Evolutionary conservation across 495 filamentous ascomycete genomes (phyloP), one percentile per base, ranked within the genome.

Genomic region (Penicillium cosmopolitanum): DNA sequence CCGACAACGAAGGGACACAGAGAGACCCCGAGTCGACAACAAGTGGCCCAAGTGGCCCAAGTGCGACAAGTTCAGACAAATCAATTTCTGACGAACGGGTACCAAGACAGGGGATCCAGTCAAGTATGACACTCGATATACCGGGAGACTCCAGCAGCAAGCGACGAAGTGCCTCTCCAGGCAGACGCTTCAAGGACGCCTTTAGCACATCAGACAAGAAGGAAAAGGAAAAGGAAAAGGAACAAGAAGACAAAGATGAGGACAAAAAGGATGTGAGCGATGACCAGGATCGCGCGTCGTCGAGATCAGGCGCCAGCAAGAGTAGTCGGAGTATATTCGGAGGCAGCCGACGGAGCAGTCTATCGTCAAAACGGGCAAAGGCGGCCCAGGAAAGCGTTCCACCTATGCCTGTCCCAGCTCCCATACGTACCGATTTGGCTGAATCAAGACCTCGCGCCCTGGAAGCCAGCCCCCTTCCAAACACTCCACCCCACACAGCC

Each of bases 141-240:
- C 77, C 76, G 12, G 50, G 58, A 2, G 67, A 74, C 46, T 60
- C 70, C 15, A 70, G 52, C 46, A 52, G 63, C 10, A 82, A 73
- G 60, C 73, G 67, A 48, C 73, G 75, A 46, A 75, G 73, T 33
- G 60, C 71, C 25, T 83, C 81, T 9, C 76, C 78, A 0, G 75
- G 74, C 15, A 62, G 78, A 52, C 79, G 74, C 2, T 62, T 82
- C 43, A 81, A 80, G 55, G 80, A 78, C 56, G 76, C 78, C 0
- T 80, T 82, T 42, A 67, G 59, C 38, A 57, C 77, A n/a, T 48
- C 60, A 3, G 57, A 66, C 19, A 66, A 57, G 50, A 57, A 33
- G 31, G 68, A 73, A 9, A 44, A 19, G 42, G 42, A n/a, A 4
- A n/a, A 40, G 11, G 15, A n/a, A n/a, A 40, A 15, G 36, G 43